These are phyloP conservation scores for Pezizomycotina sp. DNA, from an alignment of 2,329 filamentous ascomycete species.

Conservation along the genomic window DNA sequence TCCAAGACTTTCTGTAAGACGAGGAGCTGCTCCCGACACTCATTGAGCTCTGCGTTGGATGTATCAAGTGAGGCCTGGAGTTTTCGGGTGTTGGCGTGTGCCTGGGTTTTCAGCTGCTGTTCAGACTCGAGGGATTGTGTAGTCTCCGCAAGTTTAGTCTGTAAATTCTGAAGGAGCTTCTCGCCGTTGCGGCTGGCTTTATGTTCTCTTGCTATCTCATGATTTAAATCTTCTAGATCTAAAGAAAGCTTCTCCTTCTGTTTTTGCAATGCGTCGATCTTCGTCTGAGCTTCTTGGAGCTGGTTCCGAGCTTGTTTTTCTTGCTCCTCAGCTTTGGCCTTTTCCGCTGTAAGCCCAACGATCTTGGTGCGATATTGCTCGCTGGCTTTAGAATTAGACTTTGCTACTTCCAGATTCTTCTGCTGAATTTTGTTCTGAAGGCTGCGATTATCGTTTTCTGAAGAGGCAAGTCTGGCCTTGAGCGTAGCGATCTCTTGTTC, in stretches of 20 bases:
- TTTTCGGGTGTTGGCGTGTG: slow-evolving; percentile 68
- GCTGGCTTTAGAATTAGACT: slow-evolving; percentile 69
- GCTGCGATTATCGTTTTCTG: slow-evolving; percentile 88
- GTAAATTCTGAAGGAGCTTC: slow-evolving; percentile 64
- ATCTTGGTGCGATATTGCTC: slow-evolving; percentile 70
- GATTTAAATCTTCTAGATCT: slow-evolving; percentile 76
- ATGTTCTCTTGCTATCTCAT: slow-evolving; percentile 77
- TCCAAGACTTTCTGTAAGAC: slow-evolving; percentile 76
- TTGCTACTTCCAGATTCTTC: slow-evolving; percentile 88
- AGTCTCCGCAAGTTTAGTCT: slow-evolving; percentile 69
- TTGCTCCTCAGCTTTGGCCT: slow-evolving; percentile 65
- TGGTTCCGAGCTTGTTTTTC: slow-evolving; percentile 67
- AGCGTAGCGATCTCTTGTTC: slow-evolving; percentile 82
- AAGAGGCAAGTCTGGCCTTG: slow-evolving; percentile 74
- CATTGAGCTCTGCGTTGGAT: slow-evolving; percentile 62
- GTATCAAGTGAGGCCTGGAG: slow-evolving; percentile 64
- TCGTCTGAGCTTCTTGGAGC: slow-evolving; percentile 68
- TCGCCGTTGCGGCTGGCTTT: slow-evolving; percentile 81
- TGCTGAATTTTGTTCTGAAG: slow-evolving; percentile 96
- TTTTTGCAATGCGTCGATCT: slow-evolving; percentile 73
- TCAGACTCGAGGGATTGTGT: slow-evolving; percentile 85
- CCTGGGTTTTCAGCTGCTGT: slow-evolving; percentile 65
- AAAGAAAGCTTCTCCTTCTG: slow-evolving; percentile 84
- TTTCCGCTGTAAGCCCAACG: slow-evolving; percentile 62
- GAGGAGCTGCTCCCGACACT: slow-evolving; percentile 64